A percentile compares a stretch with the other conserved stretches of the same genome.
Evolutionary conservation across 345 rosid species (phyloP).

Genomic region (Murraya koenigii): DNA sequence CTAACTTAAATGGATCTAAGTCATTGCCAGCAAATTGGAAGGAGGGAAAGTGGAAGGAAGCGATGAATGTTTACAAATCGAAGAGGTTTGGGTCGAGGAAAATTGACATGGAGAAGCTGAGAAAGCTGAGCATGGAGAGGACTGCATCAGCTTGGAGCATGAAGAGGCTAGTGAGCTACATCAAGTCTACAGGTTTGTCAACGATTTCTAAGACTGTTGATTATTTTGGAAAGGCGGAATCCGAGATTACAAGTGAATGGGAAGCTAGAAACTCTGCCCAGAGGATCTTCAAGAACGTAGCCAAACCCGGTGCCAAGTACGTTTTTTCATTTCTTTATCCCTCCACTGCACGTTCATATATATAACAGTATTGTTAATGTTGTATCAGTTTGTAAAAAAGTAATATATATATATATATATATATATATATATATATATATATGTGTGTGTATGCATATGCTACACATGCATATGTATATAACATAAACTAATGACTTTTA

Average conservation of each 20-base stretch:
- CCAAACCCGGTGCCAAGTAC: constrained; percentile 52
- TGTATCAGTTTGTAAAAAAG: no score
- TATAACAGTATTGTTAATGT: no score
- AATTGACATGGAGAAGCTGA: constrained; percentile 51
- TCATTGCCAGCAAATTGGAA: constrained; percentile 19
- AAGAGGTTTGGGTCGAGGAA: constrained; percentile 22
- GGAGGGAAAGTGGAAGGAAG: background rate
- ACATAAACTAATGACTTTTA: background rate
- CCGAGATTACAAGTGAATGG: constrained; percentile 54
- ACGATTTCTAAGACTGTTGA: constrained; percentile 53
- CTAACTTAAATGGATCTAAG: constrained; percentile 8
- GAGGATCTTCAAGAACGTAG: constrained; percentile 52
- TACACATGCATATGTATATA: background rate
- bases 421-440: no score
- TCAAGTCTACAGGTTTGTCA: constrained; percentile 42
- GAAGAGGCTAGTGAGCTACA: constrained; percentile 40
- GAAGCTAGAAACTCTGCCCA: constrained; percentile 44
- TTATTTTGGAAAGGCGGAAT: constrained; percentile 32
- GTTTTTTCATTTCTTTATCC: background rate
- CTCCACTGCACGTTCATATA: background rate
- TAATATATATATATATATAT: no score
- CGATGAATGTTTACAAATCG: constrained; percentile 6
- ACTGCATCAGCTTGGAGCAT: constrained; percentile 47
- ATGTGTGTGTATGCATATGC: no score
- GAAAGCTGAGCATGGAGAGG: constrained; percentile 36